Percentiles rank a stretch among this genome's conserved stretches.
These are phyloP conservation scores for Venturia aucupariae DNA, from an alignment of 2,329 filamentous ascomycete genomes.

Conservation along the genomic window DNA sequence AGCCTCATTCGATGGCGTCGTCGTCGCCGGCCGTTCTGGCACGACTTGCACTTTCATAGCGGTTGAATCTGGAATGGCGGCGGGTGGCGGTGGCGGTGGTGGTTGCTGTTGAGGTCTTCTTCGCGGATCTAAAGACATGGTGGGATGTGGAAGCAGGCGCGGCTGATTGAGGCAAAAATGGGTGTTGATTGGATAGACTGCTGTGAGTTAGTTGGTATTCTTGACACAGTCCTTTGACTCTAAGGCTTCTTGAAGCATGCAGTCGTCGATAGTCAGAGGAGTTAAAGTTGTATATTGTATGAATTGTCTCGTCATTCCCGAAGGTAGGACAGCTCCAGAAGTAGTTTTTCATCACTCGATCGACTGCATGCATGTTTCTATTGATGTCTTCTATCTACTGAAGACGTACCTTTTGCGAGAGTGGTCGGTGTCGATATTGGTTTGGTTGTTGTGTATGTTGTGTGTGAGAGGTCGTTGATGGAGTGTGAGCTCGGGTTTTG, in stretches of 20 bases:
- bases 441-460: not conserved
- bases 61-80: slow-evolving; percentile 23
- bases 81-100: slow-evolving; percentile 33
- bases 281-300: slow-evolving; percentile 19
- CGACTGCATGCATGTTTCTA: slow-evolving; percentile 2
- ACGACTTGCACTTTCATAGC: slow-evolving; percentile 3
- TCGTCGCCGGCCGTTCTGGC: not conserved
- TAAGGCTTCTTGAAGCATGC: not conserved
- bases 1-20: slow-evolving; percentile 12
- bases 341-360: slow-evolving; percentile 44
- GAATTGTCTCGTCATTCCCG: slow-evolving; percentile 47
- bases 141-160: not conserved
- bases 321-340: slow-evolving; percentile 69
- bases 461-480: not conserved
- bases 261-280: slow-evolving; percentile 3
- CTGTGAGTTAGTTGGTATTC: slow-evolving; percentile 3
- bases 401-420: not conserved
- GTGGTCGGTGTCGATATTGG: not conserved
- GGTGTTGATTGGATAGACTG: not conserved
- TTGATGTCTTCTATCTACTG: slow-evolving; percentile 1
- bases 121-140: slow-evolving; percentile 7
- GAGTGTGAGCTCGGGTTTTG: not conserved
- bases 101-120: slow-evolving; percentile 28
- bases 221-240: not conserved
- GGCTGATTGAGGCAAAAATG: not conserved